A percentile compares a stretch with the other conserved stretches of the same genome.
These are phyloP conservation scores for Nidularia pulvinata DNA, from an alignment of 768 basidiomycete genomes.

Conservation along the genomic window DNA sequence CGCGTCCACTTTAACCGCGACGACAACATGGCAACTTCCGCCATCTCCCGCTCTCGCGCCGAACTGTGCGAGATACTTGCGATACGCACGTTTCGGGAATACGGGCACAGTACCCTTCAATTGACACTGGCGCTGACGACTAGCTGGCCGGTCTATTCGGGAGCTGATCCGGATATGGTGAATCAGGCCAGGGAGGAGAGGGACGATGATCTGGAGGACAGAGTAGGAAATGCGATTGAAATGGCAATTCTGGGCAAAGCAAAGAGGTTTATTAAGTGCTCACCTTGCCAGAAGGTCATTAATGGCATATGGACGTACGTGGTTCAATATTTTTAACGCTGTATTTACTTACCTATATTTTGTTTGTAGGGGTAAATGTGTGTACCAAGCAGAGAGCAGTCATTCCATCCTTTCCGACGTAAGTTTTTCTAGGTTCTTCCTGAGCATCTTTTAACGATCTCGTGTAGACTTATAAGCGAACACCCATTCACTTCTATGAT, in stretches of 20 bases:
- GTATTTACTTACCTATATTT: too few species aligned
- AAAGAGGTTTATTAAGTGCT: constrained; percentile 87
- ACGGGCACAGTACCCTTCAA: constrained; percentile 66
- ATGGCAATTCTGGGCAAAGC: constrained; percentile 88
- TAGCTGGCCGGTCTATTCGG: constrained; percentile 79
- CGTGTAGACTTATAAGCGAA: constrained; percentile 86
- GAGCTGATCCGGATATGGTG: constrained; percentile 63
- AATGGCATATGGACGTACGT: constrained; percentile 79
- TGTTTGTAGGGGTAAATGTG: constrained; percentile 77
- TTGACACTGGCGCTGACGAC: constrained; percentile 75
- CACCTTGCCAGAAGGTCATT: constrained; percentile 90
- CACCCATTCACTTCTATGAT: constrained; percentile 92
- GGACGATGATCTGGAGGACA: constrained; percentile 72
- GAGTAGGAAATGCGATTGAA: constrained; percentile 92
- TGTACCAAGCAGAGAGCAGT: constrained; percentile 86
- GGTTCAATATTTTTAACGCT: constrained; percentile 6
- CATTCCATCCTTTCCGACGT: constrained; percentile 93
- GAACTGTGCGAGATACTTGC: constrained; percentile 90
- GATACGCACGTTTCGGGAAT: constrained; percentile 72
- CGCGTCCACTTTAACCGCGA: constrained; percentile 85
- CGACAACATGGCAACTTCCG: constrained; percentile 64
- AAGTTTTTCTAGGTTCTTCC: constrained; percentile 12
- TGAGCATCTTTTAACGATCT: not conserved
- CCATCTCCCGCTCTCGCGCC: constrained; percentile 76
- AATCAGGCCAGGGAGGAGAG: constrained; percentile 59